A percentile compares a stretch with the other conserved stretches of the same genome.
Conservation (phyloP, 495 filamentous ascomycete genomes). For the Talaromyces borbonicus region DNA sequence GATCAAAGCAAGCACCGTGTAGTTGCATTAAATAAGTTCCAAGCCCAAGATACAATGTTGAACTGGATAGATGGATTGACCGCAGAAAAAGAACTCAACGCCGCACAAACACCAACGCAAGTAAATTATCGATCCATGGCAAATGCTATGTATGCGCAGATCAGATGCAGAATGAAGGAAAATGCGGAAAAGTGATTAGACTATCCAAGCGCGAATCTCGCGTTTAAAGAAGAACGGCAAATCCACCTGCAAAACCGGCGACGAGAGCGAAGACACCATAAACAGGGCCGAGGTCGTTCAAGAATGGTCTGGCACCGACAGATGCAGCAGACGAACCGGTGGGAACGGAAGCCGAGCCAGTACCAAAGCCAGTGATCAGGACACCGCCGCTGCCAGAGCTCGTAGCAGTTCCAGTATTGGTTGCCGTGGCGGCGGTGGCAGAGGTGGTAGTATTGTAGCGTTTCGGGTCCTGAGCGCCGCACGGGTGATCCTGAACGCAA, state of each 20-base stretch:
- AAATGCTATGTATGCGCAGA: slow-evolving; percentile 3
- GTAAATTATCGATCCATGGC: not conserved
- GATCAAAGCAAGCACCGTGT: too few relatives aligned
- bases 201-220: not conserved
- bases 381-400: slow-evolving; percentile 21
- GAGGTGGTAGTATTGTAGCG: slow-evolving; percentile 49
- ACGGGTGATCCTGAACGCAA: slow-evolving; percentile 67
- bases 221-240: slow-evolving; percentile 48
- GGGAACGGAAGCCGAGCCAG: slow-evolving; percentile 23
- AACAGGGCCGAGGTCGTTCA: slow-evolving; percentile 42
- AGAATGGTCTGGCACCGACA: slow-evolving; percentile 20
- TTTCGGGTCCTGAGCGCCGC: slow-evolving; percentile 65
- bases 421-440: slow-evolving; percentile 29
- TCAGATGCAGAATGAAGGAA: not conserved
- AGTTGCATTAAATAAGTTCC: too few relatives aligned
- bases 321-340: slow-evolving; percentile 21
- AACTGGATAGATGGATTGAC: not conserved
- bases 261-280: slow-evolving; percentile 50
- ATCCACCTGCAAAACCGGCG: slow-evolving; percentile 52
- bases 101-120: slow-evolving; percentile 1
- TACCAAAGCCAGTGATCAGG: slow-evolving; percentile 42
- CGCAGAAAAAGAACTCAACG: not conserved
- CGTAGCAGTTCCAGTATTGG: slow-evolving; percentile 27
- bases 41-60: too few relatives aligned
- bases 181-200: not conserved